Evolutionary conservation across 1,284 basidiomycete genomes (phyloP).

Genomic region (Rhizoctonia solani): DNA sequence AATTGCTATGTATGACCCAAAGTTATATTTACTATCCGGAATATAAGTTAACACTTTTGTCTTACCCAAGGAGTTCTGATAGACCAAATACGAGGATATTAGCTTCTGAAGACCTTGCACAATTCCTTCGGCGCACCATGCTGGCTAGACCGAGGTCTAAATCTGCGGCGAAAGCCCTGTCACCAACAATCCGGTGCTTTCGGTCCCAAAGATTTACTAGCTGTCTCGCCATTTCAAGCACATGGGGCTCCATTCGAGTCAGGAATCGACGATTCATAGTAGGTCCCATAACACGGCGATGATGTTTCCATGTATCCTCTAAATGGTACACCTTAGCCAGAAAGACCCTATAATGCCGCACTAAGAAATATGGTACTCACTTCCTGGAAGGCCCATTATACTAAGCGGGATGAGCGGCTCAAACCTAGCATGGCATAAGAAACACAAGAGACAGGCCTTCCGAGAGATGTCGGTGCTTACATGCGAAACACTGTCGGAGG

Average conservation of each 20-base stretch:
- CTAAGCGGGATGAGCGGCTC: slow-evolving; percentile 4
- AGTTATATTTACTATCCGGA: too few species aligned
- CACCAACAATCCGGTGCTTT: background rate
- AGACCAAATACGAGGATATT: too few species aligned
- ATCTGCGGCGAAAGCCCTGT: background rate
- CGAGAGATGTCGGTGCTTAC: background rate
- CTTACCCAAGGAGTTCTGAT: too few species aligned
- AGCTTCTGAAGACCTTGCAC: too few species aligned
- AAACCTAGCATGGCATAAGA: slow-evolving; percentile 1
- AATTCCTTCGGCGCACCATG: background rate
- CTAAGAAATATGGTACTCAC: background rate
- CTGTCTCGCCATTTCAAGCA: background rate
- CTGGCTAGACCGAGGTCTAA: background rate
- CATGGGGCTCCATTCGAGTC: background rate
- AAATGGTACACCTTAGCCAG: background rate
- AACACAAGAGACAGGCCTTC: too few species aligned
- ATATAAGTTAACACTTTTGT: too few species aligned
- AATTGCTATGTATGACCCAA: background rate
- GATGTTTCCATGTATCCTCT: slow-evolving; percentile 11
- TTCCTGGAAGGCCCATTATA: slow-evolving; percentile 1
- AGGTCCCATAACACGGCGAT: slow-evolving; percentile 1
- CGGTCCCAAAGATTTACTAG: background rate
- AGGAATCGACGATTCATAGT: background rate
- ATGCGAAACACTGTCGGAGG: background rate
- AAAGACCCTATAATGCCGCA: background rate